phyloP scores from a whole-genome alignment of 768 basidiomycete species.

The Nevesoporus exiguus region DNA sequence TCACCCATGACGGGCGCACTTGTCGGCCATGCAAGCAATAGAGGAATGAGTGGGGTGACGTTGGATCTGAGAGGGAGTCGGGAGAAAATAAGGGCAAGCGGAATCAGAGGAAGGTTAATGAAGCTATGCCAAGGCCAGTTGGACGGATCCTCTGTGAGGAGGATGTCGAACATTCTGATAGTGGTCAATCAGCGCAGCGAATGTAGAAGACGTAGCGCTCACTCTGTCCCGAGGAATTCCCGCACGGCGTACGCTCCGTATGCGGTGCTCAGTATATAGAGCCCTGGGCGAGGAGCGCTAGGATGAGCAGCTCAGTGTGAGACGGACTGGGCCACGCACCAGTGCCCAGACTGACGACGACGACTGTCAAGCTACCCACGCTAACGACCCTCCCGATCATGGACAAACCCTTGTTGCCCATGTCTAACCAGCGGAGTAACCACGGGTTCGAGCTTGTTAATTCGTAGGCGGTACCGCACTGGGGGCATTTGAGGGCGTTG shows the following conservation, averaged over 20 bases:
- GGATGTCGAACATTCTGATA: slow-evolving; percentile 54
- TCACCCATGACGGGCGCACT: slow-evolving; percentile 23
- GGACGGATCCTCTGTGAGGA: slow-evolving; percentile 64
- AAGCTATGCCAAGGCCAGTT: slow-evolving; percentile 78
- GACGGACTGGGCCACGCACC: slow-evolving; percentile 41
- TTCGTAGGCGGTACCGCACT: slow-evolving; percentile 66
- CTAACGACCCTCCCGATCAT: slow-evolving; percentile 51
- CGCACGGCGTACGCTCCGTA: slow-evolving; percentile 73
- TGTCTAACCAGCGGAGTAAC: slow-evolving; percentile 47
- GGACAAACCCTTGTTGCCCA: slow-evolving; percentile 48
- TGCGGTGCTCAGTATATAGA: slow-evolving; percentile 51
- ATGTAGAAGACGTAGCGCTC: slow-evolving; percentile 16
- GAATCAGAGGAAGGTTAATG: slow-evolving; percentile 70
- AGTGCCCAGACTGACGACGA: slow-evolving; percentile 55
- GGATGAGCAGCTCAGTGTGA: neutral
- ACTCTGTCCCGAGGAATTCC: slow-evolving; percentile 70
- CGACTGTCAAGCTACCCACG: slow-evolving; percentile 44
- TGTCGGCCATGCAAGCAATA: slow-evolving; percentile 30
- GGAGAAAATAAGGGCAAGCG: slow-evolving; percentile 61
- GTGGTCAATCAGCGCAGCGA: neutral
- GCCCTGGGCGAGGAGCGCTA: slow-evolving; percentile 40
- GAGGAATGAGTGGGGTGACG: slow-evolving; percentile 22
- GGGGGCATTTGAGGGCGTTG: slow-evolving; percentile 78
- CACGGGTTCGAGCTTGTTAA: slow-evolving; percentile 61
- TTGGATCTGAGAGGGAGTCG: slow-evolving; percentile 43